Conservation (phyloP, 2,329 filamentous ascomycete genomes). For the Aspergillus carbonarius region DNA sequence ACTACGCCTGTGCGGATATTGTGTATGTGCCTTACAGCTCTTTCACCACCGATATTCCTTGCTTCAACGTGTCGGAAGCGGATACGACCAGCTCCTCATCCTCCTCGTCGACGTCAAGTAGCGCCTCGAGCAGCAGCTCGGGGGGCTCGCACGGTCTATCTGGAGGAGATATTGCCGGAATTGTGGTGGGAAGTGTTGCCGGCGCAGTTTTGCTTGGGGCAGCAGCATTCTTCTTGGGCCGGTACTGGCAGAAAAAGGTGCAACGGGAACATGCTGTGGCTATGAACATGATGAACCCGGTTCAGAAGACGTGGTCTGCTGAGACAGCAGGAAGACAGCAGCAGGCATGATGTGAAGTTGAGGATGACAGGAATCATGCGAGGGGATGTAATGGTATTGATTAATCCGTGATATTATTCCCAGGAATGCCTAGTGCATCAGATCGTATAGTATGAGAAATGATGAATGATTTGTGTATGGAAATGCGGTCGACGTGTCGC, state of each 20-base stretch:
- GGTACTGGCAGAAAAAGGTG: conserved; percentile 2
- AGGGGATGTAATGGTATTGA: too few relatives aligned
- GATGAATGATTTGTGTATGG: too few relatives aligned
- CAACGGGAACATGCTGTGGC: background rate
- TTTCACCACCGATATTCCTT: conserved; percentile 45
- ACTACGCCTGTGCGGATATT: conserved; percentile 51
- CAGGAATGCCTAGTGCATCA: too few relatives aligned
- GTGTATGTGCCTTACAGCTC: conserved; percentile 42
- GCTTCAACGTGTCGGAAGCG: conserved; percentile 49
- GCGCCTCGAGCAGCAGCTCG: conserved; percentile 17
- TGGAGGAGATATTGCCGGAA: conserved; percentile 45
- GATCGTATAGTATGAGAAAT: too few relatives aligned
- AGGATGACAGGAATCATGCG: background rate
- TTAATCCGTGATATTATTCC: too few relatives aligned
- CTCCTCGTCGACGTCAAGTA: conserved; percentile 22
- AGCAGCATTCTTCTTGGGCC: conserved; percentile 18
- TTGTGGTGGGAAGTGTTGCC: conserved; percentile 34
- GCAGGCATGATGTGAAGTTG: background rate
- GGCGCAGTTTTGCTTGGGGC: conserved; percentile 22
- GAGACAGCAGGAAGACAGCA: background rate
- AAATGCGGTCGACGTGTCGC: too few relatives aligned
- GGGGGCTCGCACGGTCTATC: conserved; percentile 31
- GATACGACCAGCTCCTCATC: conserved; percentile 17
- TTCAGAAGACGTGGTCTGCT: conserved; percentile 3
- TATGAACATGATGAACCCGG: conserved; percentile 4